Conservation (phyloP, 1,139 yeast genomes). For the Kluyveromyces sp. region DNA sequence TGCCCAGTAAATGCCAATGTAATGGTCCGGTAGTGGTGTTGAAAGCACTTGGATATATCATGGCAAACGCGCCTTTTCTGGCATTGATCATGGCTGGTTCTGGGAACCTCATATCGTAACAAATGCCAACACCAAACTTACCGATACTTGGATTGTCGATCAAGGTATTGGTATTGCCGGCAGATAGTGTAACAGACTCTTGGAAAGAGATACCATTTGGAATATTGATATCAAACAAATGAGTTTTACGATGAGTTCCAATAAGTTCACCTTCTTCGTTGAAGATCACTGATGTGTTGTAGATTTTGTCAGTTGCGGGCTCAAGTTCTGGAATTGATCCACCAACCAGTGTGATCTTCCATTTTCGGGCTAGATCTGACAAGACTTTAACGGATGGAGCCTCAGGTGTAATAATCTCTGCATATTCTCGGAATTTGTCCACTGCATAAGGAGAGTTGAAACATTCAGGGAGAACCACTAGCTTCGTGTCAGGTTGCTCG, state of each 20-base stretch:
- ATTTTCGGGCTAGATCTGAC: conserved; percentile 54
- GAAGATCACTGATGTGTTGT: conserved; percentile 79
- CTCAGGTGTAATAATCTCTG: conserved; percentile 64
- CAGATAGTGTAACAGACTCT: conserved; percentile 67
- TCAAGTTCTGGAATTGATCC: conserved; percentile 86
- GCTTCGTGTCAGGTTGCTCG: conserved; percentile 47
- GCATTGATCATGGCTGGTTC: conserved; percentile 81
- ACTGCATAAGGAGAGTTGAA: conserved; percentile 95
- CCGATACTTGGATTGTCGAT: conserved; percentile 60
- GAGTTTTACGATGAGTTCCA: conserved; percentile 84
- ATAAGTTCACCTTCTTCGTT: conserved; percentile 62
- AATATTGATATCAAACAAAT: conserved; percentile 83
- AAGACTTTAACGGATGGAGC: conserved; percentile 48
- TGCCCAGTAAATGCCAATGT: conserved; percentile 85
- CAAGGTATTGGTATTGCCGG: conserved; percentile 77
- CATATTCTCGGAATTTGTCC: conserved; percentile 74
- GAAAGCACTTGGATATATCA: conserved; percentile 94
- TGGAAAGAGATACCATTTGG: conserved; percentile 83
- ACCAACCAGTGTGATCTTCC: conserved; percentile 63
- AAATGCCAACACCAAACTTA: conserved; percentile 79
- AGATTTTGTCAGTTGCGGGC: conserved; percentile 48
- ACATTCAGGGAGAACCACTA: conserved; percentile 58
- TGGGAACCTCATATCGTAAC: conserved; percentile 90
- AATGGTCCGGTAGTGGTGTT: conserved; percentile 93
- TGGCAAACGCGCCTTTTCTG: conserved; percentile 70